phyloP scores from a whole-genome alignment of 495 filamentous ascomycete genomes.

The Podospora anserina region DNA sequence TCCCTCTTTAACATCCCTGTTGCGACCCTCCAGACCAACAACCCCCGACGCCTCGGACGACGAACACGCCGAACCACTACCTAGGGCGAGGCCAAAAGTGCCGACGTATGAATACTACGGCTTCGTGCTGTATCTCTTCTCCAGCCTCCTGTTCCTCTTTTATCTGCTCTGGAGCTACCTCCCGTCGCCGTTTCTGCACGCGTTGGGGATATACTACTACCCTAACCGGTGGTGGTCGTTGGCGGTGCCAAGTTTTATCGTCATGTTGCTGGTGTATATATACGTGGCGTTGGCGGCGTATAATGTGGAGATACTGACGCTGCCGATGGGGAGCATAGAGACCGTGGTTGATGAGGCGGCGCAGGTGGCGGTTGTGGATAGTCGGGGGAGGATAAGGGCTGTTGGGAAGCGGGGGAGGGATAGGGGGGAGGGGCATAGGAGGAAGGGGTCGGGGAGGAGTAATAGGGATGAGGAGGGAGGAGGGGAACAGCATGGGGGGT shows the following conservation, averaged over 20 bases:
- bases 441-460: conserved; percentile 60
- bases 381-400: conserved; percentile 36
- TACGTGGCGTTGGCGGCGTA: conserved; percentile 91
- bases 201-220: conserved; percentile 93
- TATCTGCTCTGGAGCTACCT: conserved; percentile 95
- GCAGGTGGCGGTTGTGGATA: conserved; percentile 77
- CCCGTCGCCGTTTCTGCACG: conserved; percentile 85
- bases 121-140: conserved; percentile 90
- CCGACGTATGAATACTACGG: conserved; percentile 99
- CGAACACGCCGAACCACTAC: conserved; percentile 69
- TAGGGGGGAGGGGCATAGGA: conserved; percentile 55
- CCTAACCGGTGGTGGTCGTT: conserved; percentile 97
- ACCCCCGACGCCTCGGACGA: conserved; percentile 90
- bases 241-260: conserved; percentile 83
- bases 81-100: conserved; percentile 85
- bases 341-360: conserved; percentile 90
- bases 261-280: conserved; percentile 85
- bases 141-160: conserved; percentile 73
- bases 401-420: conserved; percentile 45
- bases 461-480: conserved; percentile 27
- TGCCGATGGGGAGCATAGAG: conserved; percentile 76
- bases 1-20: conserved; percentile 90
- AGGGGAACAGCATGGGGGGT: conserved; percentile 32
- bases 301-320: conserved; percentile 83
- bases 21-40: conserved; percentile 83